Percentiles rank a stretch among this genome's conserved stretches.
phyloP scores from a whole-genome alignment of 148 eudicot genomes.

The Cornus controversa region DNA sequence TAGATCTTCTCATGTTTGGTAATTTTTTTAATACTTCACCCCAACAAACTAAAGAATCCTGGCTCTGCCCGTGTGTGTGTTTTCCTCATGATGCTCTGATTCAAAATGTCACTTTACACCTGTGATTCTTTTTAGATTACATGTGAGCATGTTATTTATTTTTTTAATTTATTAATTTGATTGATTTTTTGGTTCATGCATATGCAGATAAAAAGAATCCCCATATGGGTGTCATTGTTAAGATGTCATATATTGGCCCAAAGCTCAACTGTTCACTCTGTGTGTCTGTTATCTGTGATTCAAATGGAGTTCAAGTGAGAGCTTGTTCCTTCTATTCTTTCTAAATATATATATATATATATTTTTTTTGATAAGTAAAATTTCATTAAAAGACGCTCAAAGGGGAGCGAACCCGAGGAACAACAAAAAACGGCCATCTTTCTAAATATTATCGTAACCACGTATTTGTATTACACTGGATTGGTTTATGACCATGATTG shows the following conservation, averaged over 20 bases:
- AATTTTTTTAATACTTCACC: too few relatives aligned
- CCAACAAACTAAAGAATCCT: too few relatives aligned
- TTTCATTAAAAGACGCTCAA: too few relatives aligned
- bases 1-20: too few relatives aligned
- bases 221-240: slow-evolving; percentile 59
- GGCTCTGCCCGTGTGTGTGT: too few relatives aligned
- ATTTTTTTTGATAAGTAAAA: too few relatives aligned
- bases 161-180: not conserved
- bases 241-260: slow-evolving; percentile 42
- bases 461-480: too few relatives aligned
- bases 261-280: slow-evolving; percentile 70
- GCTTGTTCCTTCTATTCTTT: slow-evolving; percentile 12
- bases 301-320: slow-evolving; percentile 54
- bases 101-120: not conserved
- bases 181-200: slow-evolving; percentile 5
- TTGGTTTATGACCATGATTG: slow-evolving; percentile 9
- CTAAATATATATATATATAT: too few relatives aligned
- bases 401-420: too few relatives aligned
- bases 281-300: slow-evolving; percentile 76
- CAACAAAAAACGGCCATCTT: too few relatives aligned
- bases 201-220: slow-evolving; percentile 67
- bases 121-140: not conserved
- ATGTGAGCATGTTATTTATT: not conserved
- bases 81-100: not conserved
- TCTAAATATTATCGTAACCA: not conserved